phyloP scores from a whole-genome alignment of 169 alveolate species.

The Miamiensis avidus region DNA sequence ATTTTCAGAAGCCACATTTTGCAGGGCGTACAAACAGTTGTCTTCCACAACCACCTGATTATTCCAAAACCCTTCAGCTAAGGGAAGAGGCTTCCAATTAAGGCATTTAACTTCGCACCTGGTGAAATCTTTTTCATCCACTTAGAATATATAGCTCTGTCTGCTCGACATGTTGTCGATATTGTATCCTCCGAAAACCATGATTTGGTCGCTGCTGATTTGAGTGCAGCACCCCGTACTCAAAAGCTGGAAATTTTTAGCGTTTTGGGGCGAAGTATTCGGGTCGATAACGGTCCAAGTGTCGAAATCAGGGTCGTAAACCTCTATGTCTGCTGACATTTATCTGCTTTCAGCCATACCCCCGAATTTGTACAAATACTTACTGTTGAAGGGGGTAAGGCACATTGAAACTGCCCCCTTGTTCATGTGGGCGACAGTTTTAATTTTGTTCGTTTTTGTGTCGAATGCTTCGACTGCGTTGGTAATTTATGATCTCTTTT shows the following conservation, averaged over 20 bases:
- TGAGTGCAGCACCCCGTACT: constrained; percentile 15
- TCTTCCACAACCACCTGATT: constrained; percentile 14
- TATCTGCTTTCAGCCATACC: constrained; percentile 31
- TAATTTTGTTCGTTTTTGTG: background rate
- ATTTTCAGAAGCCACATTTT: constrained; percentile 26
- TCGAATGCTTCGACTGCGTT: background rate
- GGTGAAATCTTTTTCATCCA: background rate
- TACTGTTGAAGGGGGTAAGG: constrained; percentile 29
- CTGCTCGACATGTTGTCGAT: constrained; percentile 13
- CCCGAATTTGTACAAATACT: constrained; percentile 44
- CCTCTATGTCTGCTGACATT: constrained; percentile 19
- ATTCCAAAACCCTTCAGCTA: constrained; percentile 41
- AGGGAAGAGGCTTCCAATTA: constrained; percentile 23
- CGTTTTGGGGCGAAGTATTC: background rate
- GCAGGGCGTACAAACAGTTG: constrained; percentile 7
- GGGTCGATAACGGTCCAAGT: constrained; percentile 33
- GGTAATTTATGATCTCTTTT: background rate
- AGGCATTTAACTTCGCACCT: background rate
- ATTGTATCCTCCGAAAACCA: constrained; percentile 45
- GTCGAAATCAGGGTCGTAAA: constrained; percentile 27
- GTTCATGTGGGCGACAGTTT: background rate
- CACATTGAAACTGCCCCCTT: background rate
- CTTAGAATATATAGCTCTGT: constrained; percentile 17
- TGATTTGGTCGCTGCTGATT: constrained; percentile 27
- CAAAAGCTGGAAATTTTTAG: background rate